Percentiles rank a stretch among this genome's conserved stretches.
These are phyloP conservation scores for Sporothrix phasma DNA, from an alignment of 2,329 filamentous ascomycete genomes.

Conservation along the genomic window DNA sequence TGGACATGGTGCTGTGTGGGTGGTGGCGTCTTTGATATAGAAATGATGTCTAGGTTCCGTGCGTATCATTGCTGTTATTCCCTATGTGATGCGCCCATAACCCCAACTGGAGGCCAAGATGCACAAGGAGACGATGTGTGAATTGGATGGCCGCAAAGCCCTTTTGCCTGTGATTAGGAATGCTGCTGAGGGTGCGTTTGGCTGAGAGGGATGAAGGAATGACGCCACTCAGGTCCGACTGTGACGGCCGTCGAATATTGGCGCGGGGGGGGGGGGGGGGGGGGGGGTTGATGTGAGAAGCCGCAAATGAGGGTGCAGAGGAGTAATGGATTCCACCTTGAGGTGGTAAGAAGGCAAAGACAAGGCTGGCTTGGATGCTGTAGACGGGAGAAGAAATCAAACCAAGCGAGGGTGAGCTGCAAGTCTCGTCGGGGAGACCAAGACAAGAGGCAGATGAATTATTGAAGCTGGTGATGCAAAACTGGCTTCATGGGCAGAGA, in stretches of 20 bases:
- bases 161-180: too few species aligned
- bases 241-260: slow-evolving; percentile 11
- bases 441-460: background rate
- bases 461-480: background rate
- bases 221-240: slow-evolving; percentile 18
- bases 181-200: too few species aligned
- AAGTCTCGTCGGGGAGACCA: background rate
- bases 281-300: background rate
- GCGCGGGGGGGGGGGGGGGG: too few species aligned
- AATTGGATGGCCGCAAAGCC: too few species aligned
- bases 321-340: background rate
- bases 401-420: background rate
- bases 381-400: background rate
- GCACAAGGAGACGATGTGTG: too few species aligned
- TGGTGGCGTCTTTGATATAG: background rate
- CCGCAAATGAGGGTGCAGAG: background rate
- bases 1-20: slow-evolving; percentile 7
- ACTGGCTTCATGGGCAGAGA: background rate
- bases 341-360: background rate
- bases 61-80: background rate
- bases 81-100: background rate
- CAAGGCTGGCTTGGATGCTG: background rate
- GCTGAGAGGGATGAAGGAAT: background rate
- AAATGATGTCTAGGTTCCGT: background rate
- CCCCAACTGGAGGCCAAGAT: too few species aligned